Percentiles rank a stretch among this genome's conserved stretches.
These are phyloP conservation scores for Phytophthora fragariaefolia DNA, from an alignment of 352 stramenopile species.

Conservation along the genomic window DNA sequence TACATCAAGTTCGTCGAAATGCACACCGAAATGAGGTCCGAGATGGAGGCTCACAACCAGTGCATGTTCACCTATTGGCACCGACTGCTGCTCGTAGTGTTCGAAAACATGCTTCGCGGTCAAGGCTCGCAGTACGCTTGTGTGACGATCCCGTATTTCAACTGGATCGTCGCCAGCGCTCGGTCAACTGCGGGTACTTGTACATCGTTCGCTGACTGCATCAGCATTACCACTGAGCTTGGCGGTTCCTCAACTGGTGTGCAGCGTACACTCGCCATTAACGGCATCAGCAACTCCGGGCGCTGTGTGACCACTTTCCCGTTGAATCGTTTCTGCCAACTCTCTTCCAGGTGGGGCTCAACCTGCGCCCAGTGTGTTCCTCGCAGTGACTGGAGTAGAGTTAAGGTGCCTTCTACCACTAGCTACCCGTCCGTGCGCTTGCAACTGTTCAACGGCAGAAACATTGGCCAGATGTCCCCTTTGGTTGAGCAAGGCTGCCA, in stretches of 20 bases:
- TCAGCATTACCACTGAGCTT: slow-evolving; percentile 46
- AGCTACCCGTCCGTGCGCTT: slow-evolving; percentile 56
- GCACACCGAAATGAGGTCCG: slow-evolving; percentile 65
- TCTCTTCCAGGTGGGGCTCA: slow-evolving; percentile 10
- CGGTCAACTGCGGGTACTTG: slow-evolving; percentile 46
- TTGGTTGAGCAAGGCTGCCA: slow-evolving; percentile 57
- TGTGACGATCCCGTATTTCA: slow-evolving; percentile 84
- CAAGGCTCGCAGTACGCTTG: slow-evolving; percentile 61
- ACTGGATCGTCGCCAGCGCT: slow-evolving; percentile 68
- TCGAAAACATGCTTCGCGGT: slow-evolving; percentile 85
- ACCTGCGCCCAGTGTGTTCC: slow-evolving; percentile 57
- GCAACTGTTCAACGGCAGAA: slow-evolving; percentile 55
- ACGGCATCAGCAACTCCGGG: slow-evolving; percentile 45
- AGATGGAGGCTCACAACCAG: slow-evolving; percentile 55
- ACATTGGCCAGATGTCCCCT: slow-evolving; percentile 62
- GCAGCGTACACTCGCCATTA: slow-evolving; percentile 47
- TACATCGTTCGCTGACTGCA: slow-evolving; percentile 53
- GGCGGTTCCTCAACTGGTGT: slow-evolving; percentile 39
- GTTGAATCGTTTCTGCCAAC: slow-evolving; percentile 70
- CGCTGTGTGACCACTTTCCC: slow-evolving; percentile 46
- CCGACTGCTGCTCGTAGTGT: slow-evolving; percentile 63
- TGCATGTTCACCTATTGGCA: slow-evolving; percentile 91
- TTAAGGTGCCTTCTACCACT: slow-evolving; percentile 35
- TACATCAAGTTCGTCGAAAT: slow-evolving; percentile 73
- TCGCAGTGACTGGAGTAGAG: slow-evolving; percentile 46